Base-by-base conservation (phyloP, 768 basidiomycete species). In the Macrolepiota fuliginosa region DNA sequence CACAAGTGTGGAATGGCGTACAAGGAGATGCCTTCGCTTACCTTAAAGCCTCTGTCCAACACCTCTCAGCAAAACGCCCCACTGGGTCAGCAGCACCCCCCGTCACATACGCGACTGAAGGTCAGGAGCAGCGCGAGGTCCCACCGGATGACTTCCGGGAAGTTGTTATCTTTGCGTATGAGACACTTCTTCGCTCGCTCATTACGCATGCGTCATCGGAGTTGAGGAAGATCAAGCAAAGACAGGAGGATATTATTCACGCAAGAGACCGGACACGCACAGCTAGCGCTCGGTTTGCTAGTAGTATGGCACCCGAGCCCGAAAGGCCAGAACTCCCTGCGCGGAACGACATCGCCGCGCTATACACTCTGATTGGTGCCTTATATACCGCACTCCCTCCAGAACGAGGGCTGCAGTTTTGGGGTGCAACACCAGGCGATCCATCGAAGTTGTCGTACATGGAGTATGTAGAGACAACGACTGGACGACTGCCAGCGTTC, bases 211-310 rank as follows among this genome's bases (percentile, higher is more conserved):
- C 91, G 2, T 90, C 89, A 6, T 91, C 91, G 0, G 90, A 91
- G 71, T 79, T 92, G 37, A 83, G 90, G 37, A 92, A 92, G 72
- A 90, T 97, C 71, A 92, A 94, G 68, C 91, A 94, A 64, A 77
- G 89, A 32, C 95, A 97, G 70, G 94, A 96, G 72, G 94, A 97
- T 69, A 78, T 92, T 47, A 87, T 89, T 0, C 86, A 78, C 63
- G 83, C 83, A 24, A 82, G 90, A 11, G 87, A 89, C 69, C 81
- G 90, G 27, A 79, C 83, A 15, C 79, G 88, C 54, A 74, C 80
- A 53, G 75, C 84, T 39, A 80, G 81, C 6, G 42, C 60, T 17
- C 75, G 83, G n/a, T 81, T 79, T 66, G 68, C 75, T n/a, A 70
- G 76, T 4, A 76, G 75, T 32, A 64, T 74, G 15, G 76, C 79